Conservation (phyloP, 352 stramenopile genomes). For the Halophytophthora polymorphica region DNA sequence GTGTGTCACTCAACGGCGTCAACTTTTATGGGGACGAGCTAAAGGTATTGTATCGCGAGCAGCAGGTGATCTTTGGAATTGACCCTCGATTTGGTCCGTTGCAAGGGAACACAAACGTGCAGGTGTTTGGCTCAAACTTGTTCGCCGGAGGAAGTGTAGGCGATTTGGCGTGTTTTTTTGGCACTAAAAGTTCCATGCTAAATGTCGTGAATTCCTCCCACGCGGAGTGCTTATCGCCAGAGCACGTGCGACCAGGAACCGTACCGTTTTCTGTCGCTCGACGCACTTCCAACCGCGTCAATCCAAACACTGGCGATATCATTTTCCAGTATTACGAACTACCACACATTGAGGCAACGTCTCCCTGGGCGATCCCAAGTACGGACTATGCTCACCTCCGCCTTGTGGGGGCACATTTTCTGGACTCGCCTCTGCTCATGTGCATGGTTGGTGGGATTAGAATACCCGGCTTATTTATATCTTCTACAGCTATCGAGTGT, state of each 20-base stretch:
- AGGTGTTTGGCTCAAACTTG: constrained; percentile 27
- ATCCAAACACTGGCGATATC: constrained; percentile 2
- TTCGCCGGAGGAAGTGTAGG: constrained; percentile 5
- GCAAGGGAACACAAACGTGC: constrained; percentile 37
- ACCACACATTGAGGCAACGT: constrained; percentile 12
- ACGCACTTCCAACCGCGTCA: constrained; percentile 1
- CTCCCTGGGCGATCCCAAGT: constrained; percentile 17
- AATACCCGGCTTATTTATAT: constrained; percentile 28
- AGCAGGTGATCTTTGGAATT: constrained; percentile 31
- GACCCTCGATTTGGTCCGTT: constrained; percentile 38
- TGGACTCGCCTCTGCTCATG: constrained; percentile 32
- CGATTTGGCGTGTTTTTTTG: constrained; percentile 39
- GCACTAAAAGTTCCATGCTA: constrained; percentile 11
- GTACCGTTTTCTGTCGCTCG: constrained; percentile 24
- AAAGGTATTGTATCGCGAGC: constrained; percentile 39
- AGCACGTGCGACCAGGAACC: not conserved
- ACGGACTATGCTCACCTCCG: constrained; percentile 8
- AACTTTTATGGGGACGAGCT: constrained; percentile 48
- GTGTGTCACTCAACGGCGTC: constrained; percentile 43
- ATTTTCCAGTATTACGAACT: constrained; percentile 20
- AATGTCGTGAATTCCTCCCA: constrained; percentile 15
- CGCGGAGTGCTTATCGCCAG: constrained; percentile 25
- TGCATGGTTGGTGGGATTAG: constrained; percentile 28
- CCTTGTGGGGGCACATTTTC: constrained; percentile 29
- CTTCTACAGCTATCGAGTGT: constrained; percentile 24